These are phyloP conservation scores for Quercus berberidifolia DNA, from an alignment of 306 rosid genomes.

Conservation along the genomic window DNA sequence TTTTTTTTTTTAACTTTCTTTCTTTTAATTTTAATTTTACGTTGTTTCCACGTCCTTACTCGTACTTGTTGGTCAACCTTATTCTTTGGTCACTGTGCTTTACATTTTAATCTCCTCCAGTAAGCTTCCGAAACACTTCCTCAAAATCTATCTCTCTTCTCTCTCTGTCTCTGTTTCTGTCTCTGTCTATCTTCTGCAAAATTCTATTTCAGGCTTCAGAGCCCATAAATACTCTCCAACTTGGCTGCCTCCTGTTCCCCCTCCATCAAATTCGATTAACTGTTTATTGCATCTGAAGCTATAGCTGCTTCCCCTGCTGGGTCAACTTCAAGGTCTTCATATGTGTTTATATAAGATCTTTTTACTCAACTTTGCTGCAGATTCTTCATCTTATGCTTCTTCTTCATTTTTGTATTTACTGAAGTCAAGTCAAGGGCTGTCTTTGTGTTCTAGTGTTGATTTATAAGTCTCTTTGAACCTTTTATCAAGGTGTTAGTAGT, in stretches of 20 bases:
- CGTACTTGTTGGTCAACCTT: not conserved
- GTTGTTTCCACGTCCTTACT: not conserved
- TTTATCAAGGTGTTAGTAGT: not conserved
- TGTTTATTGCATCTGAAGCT: conserved; percentile 13
- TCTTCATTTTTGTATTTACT: too few species aligned
- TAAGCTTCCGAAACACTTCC: not conserved
- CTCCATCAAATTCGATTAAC: not conserved
- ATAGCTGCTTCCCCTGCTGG: not conserved
- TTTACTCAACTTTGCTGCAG: conserved; percentile 15
- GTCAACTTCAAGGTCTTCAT: conserved; percentile 13
- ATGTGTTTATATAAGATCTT: not conserved
- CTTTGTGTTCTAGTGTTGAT: conserved; percentile 21
- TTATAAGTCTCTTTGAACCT: not conserved
- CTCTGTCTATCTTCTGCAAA: not conserved
- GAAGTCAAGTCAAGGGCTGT: not conserved
- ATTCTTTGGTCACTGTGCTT: not conserved
- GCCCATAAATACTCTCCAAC: conserved; percentile 2
- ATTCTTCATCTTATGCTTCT: conserved; percentile 13
- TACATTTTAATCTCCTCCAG: not conserved
- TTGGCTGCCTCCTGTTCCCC: conserved; percentile 1
- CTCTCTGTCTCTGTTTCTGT: not conserved
- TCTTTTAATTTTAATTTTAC: not conserved
- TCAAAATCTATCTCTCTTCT: not conserved
- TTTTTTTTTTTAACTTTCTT: too few species aligned
- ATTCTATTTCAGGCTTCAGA: not conserved